Conservation (phyloP, 192 early-diverging fungal species). For the Geranomyces variabilis region DNA sequence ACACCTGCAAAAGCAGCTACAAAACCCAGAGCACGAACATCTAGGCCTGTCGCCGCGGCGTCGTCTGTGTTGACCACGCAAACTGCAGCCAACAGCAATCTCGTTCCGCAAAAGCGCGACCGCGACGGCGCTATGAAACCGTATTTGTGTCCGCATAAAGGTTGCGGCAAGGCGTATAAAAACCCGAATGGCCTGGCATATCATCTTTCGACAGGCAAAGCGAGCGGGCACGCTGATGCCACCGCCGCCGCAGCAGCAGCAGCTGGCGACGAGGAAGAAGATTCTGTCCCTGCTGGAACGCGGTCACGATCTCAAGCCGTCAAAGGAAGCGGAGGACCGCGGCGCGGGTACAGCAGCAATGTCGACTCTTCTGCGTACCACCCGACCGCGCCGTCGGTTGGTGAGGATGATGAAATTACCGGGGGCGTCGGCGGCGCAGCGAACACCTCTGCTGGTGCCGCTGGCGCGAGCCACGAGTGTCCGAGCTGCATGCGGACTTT, state of each 20-base stretch:
- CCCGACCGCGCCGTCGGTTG: not conserved
- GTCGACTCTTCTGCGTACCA: no score
- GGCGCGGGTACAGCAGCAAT: no score
- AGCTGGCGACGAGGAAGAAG: constrained; percentile 15
- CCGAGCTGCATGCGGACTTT: constrained; percentile 34
- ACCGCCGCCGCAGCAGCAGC: not conserved
- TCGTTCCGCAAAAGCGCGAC: constrained; percentile 8
- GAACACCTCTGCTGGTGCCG: not conserved
- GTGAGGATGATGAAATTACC: constrained; percentile 12
- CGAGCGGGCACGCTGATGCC: constrained; percentile 16
- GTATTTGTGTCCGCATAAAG: constrained; percentile 34
- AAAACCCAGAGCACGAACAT: not conserved
- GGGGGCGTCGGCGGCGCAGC: constrained; percentile 13
- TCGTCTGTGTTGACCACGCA: not conserved
- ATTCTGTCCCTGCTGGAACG: not conserved
- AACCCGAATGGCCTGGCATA: constrained; percentile 41
- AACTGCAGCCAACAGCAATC: not conserved
- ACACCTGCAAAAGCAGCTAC: not conserved
- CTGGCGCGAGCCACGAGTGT: constrained; percentile 16
- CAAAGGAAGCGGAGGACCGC: not conserved
- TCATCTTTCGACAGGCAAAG: constrained; percentile 33
- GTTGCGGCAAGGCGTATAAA: constrained; percentile 41
- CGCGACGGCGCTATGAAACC: constrained; percentile 24
- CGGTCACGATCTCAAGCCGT: not conserved
- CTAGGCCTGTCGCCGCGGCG: not conserved